phyloP scores from a whole-genome alignment of 2,329 filamentous ascomycete species.

The Aspergillus fischeri region DNA sequence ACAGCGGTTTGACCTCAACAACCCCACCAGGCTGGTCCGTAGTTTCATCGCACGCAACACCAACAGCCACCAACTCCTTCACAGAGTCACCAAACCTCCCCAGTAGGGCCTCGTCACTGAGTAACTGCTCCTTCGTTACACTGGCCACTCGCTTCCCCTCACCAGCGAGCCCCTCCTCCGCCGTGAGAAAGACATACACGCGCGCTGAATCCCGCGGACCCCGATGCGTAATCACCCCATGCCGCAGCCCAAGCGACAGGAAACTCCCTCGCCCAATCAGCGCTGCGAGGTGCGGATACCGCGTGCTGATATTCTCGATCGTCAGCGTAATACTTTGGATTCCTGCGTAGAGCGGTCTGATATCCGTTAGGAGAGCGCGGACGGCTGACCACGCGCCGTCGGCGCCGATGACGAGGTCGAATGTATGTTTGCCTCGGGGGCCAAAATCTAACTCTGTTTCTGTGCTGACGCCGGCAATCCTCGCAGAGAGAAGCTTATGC shows the following conservation, averaged over 20 bases:
- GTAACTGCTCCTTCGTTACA: constrained; percentile 12
- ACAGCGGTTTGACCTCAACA: constrained; percentile 12
- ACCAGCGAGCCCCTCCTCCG: constrained; percentile 13
- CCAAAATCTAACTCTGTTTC: constrained; percentile 11
- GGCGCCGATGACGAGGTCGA: constrained; percentile 24
- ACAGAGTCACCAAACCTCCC: constrained; percentile 14
- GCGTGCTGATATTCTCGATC: constrained; percentile 16
- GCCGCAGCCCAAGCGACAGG: constrained; percentile 20
- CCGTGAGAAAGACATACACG: constrained; percentile 17
- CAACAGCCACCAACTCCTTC: constrained; percentile 15
- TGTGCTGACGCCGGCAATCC: neutral
- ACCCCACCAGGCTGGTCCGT: constrained; percentile 3
- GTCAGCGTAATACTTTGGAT: constrained; percentile 11
- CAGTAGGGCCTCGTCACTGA: constrained; percentile 14
- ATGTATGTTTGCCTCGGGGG: constrained; percentile 3
- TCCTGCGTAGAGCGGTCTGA: constrained; percentile 19
- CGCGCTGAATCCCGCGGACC: constrained; percentile 17
- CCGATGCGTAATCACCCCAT: constrained; percentile 24
- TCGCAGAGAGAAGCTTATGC: constrained; percentile 16
- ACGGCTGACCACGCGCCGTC: constrained; percentile 28
- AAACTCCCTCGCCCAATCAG: constrained; percentile 25
- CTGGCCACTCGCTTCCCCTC: constrained; percentile 7
- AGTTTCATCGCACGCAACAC: constrained; percentile 15
- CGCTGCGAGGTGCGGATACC: constrained; percentile 19
- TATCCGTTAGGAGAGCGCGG: constrained; percentile 16